Base-by-base conservation (phyloP, 805 yeast genomes). In the Candida easanensis region DNA sequence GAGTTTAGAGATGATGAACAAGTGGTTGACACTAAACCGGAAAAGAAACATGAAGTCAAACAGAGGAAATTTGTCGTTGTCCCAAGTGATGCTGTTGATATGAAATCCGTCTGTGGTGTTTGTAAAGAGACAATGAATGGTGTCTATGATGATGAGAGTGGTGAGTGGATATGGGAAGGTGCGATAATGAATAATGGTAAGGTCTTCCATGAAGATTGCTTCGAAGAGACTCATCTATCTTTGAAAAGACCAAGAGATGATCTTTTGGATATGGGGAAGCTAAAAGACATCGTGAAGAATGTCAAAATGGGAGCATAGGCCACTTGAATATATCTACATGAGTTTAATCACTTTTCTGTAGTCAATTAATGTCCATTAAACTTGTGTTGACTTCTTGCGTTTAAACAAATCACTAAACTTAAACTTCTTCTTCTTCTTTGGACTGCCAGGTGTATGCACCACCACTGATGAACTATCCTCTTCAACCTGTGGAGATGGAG, bases 131-230 rank as follows among this genome's bases (percentile, higher is more conserved):
- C 66, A 10, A 69, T 82, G 22, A 66, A 69, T 36, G 83, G 83
- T n/a, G 73, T 73, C 6, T 86, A 82, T 71, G 80, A 79, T 51
- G 91, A 84, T 52, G 84, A 80, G 36, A 63, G 74, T 2, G 91
- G 89, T 44, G 90, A 84, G 52, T 86, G 95, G 95, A 76, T 85
- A 17, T 85, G 90, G 89, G 73, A 69, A 48, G 81, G 83, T 56
- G 82, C 88, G 2, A 69, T 80, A 13, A 70, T 69, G 39, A 69
- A 68, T 1, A 68, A 72, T 39, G 75, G 71, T 3, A 70, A 69
- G 47, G 70, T 77, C 20, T 81, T 77, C 57, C 93, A 86, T 63
- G 81, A 80, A 32, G 71, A 79, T 2, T 86, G 95, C 57, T 78
- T 74, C 57, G 64, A 73, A n/a, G 93, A 88, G 50, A 74, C 87